These are phyloP conservation scores for Xylariaceae sp. DNA, from an alignment of 2,329 filamentous ascomycete species.

Conservation along the genomic window DNA sequence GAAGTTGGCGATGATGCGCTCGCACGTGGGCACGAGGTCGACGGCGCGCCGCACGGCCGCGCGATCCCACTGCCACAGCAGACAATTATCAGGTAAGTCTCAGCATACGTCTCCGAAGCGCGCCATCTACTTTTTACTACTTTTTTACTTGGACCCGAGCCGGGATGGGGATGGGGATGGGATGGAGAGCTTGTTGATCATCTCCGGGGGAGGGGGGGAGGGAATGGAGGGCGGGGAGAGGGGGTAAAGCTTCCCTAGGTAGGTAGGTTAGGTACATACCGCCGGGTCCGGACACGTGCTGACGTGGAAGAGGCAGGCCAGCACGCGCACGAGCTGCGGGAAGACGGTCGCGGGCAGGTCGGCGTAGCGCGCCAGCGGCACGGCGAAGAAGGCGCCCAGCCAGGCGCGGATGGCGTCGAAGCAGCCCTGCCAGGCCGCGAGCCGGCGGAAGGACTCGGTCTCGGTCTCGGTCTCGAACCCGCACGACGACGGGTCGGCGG, in stretches of 20 bases:
- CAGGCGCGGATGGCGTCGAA: constrained; percentile 21
- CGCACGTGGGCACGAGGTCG: constrained; percentile 23
- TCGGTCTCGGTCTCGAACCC: constrained; percentile 11
- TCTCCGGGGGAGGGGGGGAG: no score
- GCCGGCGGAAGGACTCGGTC: constrained; percentile 8
- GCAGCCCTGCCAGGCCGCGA: constrained; percentile 14
- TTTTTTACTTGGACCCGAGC: no score
- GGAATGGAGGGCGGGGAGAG: no score
- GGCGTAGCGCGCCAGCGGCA: constrained; percentile 19
- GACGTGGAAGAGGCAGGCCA: constrained; percentile 26
- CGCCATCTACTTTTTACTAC: no score
- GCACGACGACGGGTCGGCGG: neutral
- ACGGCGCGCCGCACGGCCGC: constrained; percentile 22
- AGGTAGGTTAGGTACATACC: no score
- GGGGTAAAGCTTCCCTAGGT: no score
- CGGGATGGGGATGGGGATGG: no score
- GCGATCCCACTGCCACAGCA: constrained; percentile 35
- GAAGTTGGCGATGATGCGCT: constrained; percentile 6
- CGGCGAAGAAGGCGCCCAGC: constrained; percentile 25
- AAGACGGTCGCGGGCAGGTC: constrained; percentile 28
- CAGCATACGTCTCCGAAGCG: no score
- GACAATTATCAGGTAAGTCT: no score
- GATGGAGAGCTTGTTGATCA: no score
- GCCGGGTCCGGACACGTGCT: constrained; percentile 28
- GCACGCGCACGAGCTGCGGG: constrained; percentile 26